Evolutionary conservation across 2,329 filamentous ascomycete species (phyloP), one percentile per base, ranked within the genome.

Genomic region (Colletotrichum cereale): DNA sequence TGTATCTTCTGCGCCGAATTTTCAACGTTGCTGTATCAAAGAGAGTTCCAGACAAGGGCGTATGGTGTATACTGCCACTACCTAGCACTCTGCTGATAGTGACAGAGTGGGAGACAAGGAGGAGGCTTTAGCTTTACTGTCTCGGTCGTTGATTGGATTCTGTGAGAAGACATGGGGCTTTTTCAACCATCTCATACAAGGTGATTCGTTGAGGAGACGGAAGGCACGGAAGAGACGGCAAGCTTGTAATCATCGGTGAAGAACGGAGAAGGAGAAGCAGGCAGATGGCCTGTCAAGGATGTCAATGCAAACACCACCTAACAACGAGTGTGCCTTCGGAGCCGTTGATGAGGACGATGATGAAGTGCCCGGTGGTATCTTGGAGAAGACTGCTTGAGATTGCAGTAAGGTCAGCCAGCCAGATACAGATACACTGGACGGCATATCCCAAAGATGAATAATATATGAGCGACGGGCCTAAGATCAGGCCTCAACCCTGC

Each of bases 401-500:
- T 42, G 44, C 44, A 53, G 38, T 18, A 38, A 55, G 64, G 36
- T n/a, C 58, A 24, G 18, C 42, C 42, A 34, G 42, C 26, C 24
- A 24, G 34, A 7, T n/a, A n/a, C 24, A 26, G 36, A 34, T 21
- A 40, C 31, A 38, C 34, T 44, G 50, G 42, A 67, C 31, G 50
- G 64, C 64, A 58, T 44, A 44, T 62, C 52, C 55, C 58, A 12
- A 67, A 36, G 50, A 58, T 44, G 64, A 29, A 71, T 36, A 5
- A 58, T 52, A 65, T 50, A 58, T 55, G 53, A 24, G 42, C 47
- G 56, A 67, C 62, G 55, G 67, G 56, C 63, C 63, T 56, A 63
- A 67, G 64, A 52, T 14, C 34, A 71, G 44, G 68, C 42, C 24
- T n/a, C 44, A 63, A 67, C 58, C 68, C 64, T 71, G 64, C 63